Conservation (phyloP, 257 asterid species). For the Lycium ferocissimum region DNA sequence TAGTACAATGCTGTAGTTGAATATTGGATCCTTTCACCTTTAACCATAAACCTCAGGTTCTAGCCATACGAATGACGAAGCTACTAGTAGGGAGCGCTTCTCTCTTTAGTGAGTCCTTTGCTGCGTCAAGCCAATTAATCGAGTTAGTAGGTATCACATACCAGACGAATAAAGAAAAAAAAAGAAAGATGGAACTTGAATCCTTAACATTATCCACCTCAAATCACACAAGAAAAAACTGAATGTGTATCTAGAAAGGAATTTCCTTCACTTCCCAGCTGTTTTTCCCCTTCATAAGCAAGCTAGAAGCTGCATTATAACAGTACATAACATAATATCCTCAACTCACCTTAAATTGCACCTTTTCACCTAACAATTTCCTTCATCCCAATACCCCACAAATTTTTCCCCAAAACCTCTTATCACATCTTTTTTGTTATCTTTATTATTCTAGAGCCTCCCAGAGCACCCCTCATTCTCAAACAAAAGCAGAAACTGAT, state of each 20-base stretch:
- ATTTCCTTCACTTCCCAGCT: not conserved
- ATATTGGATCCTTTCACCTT: not conserved
- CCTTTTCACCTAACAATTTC: constrained; percentile 33
- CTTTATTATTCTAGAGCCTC: not conserved
- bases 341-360: constrained; percentile 45
- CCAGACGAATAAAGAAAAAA: not conserved
- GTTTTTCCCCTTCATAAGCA: constrained; percentile 51
- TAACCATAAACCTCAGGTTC: not conserved
- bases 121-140: not conserved
- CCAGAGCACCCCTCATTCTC: no score
- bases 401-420: not conserved
- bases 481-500: no score
- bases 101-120: not conserved
- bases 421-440: not conserved
- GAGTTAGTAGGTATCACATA: not conserved
- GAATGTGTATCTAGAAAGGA: not conserved
- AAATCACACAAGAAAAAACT: not conserved
- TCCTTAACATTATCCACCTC: no score
- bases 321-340: constrained; percentile 37
- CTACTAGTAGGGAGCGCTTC: not conserved
- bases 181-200: not conserved
- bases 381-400: not conserved
- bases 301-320: constrained; percentile 42
- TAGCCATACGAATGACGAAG: no score
- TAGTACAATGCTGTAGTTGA: no score